Evolutionary conservation across 2,329 filamentous ascomycete genomes (phyloP), one percentile per base, ranked within the genome.

Genomic region (Colletotrichum paranaense): DNA sequence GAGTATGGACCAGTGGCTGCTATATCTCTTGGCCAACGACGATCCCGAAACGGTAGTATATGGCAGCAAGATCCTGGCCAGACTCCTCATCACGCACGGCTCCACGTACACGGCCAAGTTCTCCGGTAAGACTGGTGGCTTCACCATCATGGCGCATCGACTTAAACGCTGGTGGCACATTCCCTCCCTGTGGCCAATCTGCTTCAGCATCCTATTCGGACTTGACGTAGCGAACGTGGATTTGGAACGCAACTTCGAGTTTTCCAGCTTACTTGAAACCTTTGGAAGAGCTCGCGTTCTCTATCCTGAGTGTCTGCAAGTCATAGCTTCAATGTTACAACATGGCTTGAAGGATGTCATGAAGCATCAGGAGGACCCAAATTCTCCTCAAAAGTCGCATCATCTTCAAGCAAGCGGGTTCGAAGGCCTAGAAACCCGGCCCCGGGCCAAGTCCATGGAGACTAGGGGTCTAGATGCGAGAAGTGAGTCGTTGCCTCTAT

Each of bases 111-210:
- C 94, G 24, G 91, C 91, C 65, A 97, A 98, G 78, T 98, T 99
- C 76, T 88, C 92, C 1, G 85, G 81, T 16, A 98, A 97, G 82
- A 95, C 93, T 12, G 94, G 95, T 35, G 97, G 97, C 1, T 98
- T 98, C 80, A 88, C 88, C 42, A 93, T 98, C 74, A 92, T 98
- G 90, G 93, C 93, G 49, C 90, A 93, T 78, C 90, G 94, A 38
- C 84, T 99, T 4, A 95, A 92, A 79, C 88, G 92, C 78, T 98
- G 95, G 91, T 99, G 97, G 96, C 92, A 94, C 78, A 89, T 95
- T 19, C 90, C 95, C 2, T 90, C 91, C 0, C 83, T 98, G 30
- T 98, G 97, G 97, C 92, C 93, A 0, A 92, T 97, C 56, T 95
- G 94, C 79, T 94, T 99, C 82, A 92, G 94, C 66, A 93, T 98